phyloP scores from a whole-genome alignment of 192 early-diverging fungal genomes.

The Backusella australiensis region DNA sequence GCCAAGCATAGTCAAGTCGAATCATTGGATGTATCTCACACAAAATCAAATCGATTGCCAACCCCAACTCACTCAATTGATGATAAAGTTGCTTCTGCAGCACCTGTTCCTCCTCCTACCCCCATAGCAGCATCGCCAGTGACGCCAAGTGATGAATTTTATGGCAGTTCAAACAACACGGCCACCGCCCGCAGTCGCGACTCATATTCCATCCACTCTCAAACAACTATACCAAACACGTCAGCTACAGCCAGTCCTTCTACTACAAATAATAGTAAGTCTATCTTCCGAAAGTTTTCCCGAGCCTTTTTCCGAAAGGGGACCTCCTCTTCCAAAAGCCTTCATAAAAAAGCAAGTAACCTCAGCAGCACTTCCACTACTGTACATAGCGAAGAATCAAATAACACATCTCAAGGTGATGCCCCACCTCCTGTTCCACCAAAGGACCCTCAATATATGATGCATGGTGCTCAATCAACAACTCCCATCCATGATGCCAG shows the following conservation, averaged over 20 bases:
- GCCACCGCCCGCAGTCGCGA: neutral
- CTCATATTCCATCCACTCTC: neutral
- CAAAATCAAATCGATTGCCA: neutral
- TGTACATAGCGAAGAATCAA: neutral
- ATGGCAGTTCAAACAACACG: neutral
- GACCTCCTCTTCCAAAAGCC: neutral
- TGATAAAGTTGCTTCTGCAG: neutral
- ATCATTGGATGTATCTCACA: neutral
- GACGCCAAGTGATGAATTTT: neutral
- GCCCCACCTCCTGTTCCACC: constrained; percentile 13
- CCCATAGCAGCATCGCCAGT: neutral
- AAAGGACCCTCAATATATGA: neutral
- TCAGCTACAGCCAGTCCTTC: neutral
- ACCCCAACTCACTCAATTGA: neutral
- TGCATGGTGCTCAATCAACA: too few species aligned
- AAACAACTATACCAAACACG: neutral
- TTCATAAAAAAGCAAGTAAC: constrained; percentile 6
- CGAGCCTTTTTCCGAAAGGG: constrained; percentile 4
- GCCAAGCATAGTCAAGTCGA: constrained; percentile 4
- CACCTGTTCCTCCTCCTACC: neutral
- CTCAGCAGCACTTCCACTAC: neutral
- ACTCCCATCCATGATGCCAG: neutral
- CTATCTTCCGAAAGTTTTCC: constrained; percentile 13
- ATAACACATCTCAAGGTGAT: too few species aligned
- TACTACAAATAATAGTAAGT: neutral